phyloP scores from a whole-genome alignment of 768 basidiomycete species.

The Boletus rubescentipes region DNA sequence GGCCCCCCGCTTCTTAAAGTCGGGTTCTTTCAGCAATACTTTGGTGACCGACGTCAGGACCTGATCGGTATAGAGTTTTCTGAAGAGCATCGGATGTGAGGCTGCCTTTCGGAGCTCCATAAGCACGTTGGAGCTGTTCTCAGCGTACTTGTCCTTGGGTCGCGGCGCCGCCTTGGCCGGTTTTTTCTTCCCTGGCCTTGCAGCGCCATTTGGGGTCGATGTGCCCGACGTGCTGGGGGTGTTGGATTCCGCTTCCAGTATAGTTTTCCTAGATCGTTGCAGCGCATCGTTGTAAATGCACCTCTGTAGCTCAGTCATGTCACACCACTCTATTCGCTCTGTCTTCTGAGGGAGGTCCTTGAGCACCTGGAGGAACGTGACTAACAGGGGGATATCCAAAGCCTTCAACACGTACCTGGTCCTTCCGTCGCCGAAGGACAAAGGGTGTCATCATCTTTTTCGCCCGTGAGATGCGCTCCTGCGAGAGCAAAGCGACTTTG shows the following conservation, averaged over 20 bases:
- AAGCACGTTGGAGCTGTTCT: slow-evolving; percentile 89
- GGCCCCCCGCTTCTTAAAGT: slow-evolving; percentile 82
- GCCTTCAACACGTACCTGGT: slow-evolving; percentile 59
- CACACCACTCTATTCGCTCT: slow-evolving; percentile 94
- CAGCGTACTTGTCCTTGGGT: slow-evolving; percentile 69
- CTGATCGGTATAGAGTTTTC: slow-evolving; percentile 78
- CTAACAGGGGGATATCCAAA: not conserved
- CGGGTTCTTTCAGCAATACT: slow-evolving; percentile 84
- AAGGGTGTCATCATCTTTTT: slow-evolving; percentile 99
- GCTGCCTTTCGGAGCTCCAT: slow-evolving; percentile 98
- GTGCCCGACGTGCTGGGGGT: slow-evolving; percentile 32
- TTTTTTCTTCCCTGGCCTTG: slow-evolving; percentile 32
- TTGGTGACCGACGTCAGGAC: slow-evolving; percentile 73
- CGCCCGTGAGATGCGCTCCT: slow-evolving; percentile 90
- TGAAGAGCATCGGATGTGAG: slow-evolving; percentile 95
- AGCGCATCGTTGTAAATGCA: slow-evolving; percentile 85
- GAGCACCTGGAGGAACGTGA: slow-evolving; percentile 58
- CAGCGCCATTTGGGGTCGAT: slow-evolving; percentile 27
- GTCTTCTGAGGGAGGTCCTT: slow-evolving; percentile 91
- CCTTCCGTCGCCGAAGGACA: slow-evolving; percentile 94
- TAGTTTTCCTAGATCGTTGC: slow-evolving; percentile 78
- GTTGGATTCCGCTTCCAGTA: slow-evolving; percentile 47
- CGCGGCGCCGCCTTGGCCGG: slow-evolving; percentile 35
- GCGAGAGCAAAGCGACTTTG: slow-evolving; percentile 82
- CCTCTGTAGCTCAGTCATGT: slow-evolving; percentile 81